Percentiles rank a stretch among this genome's conserved stretches.
These are phyloP conservation scores for Saturnispora besseyi DNA, from an alignment of 805 yeast genomes.

Conservation along the genomic window DNA sequence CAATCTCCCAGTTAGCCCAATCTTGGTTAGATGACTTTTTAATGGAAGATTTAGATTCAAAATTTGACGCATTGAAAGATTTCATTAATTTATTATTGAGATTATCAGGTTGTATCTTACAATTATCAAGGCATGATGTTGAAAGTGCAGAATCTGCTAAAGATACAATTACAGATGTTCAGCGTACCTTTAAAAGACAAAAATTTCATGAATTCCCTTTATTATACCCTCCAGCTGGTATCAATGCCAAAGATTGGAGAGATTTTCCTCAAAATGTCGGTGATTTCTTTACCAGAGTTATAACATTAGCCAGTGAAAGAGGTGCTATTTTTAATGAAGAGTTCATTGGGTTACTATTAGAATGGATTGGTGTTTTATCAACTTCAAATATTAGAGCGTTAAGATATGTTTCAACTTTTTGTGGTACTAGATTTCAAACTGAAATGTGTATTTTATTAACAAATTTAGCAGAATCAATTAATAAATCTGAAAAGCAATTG, in stretches of 20 bases:
- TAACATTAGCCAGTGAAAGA: conserved; percentile 48
- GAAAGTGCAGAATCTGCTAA: conserved; percentile 42
- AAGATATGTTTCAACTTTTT: conserved; percentile 55
- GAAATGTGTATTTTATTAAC: conserved; percentile 45
- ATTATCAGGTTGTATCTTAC: conserved; percentile 61
- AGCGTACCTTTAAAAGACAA: conserved; percentile 51
- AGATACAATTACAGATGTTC: conserved; percentile 67
- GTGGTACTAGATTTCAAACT: conserved; percentile 52
- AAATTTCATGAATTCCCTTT: conserved; percentile 64
- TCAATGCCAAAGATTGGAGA: conserved; percentile 36
- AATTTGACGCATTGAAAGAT: conserved; percentile 44
- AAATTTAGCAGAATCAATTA: conserved; percentile 28
- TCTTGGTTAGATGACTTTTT: conserved; percentile 49
- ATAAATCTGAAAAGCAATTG: conserved; percentile 38
- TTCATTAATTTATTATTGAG: conserved; percentile 62
- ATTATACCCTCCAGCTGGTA: conserved; percentile 10
- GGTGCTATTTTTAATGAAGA: conserved; percentile 43
- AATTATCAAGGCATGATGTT: conserved; percentile 69
- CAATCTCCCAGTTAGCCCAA: conserved; percentile 44
- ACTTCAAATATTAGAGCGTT: conserved; percentile 63
- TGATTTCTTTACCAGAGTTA: conserved; percentile 46
- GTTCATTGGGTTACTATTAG: conserved; percentile 46
- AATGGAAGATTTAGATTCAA: conserved; percentile 27
- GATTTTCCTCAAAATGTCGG: conserved; percentile 45
- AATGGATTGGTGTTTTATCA: conserved; percentile 72